Evolutionary conservation across 306 rosid species (phyloP).

Genomic region (Cicer judaicum): DNA sequence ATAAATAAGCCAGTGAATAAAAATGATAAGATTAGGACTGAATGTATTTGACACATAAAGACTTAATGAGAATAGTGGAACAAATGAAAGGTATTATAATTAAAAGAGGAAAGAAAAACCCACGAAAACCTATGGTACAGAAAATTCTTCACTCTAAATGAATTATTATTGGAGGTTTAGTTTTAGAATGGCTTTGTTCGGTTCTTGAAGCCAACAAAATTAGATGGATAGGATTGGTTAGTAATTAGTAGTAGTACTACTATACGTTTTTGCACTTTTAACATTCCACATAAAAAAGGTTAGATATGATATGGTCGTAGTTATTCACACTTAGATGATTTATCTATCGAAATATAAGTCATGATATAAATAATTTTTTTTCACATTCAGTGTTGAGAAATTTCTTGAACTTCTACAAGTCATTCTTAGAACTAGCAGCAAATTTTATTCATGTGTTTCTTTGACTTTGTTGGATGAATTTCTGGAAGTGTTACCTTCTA

Average conservation of each 20-base stretch:
- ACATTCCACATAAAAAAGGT: slow-evolving; percentile 14
- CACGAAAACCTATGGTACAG: background rate
- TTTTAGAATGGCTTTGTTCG: slow-evolving; percentile 5
- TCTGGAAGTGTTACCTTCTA: background rate
- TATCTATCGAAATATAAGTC: slow-evolving; percentile 1
- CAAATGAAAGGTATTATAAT: background rate
- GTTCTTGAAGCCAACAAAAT: slow-evolving; percentile 5
- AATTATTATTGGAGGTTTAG: background rate
- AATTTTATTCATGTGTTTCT: slow-evolving; percentile 21
- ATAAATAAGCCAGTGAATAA: background rate
- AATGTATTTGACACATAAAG: background rate
- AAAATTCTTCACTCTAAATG: background rate
- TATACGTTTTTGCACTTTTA: background rate
- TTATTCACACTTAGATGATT: background rate
- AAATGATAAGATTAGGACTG: background rate
- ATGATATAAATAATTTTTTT: background rate
- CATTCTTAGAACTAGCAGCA: slow-evolving; percentile 15
- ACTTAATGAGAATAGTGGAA: background rate
- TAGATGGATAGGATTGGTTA: slow-evolving; percentile 1
- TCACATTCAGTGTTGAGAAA: background rate
- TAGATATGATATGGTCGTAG: slow-evolving; percentile 5
- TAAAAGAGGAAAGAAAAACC: background rate
- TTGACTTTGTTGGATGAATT: slow-evolving; percentile 14
- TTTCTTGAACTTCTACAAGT: slow-evolving; percentile 26
- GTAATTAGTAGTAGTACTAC: background rate